phyloP scores from a whole-genome alignment of 2,329 filamentous ascomycete genomes.

The Aspergillus versicolor region DNA sequence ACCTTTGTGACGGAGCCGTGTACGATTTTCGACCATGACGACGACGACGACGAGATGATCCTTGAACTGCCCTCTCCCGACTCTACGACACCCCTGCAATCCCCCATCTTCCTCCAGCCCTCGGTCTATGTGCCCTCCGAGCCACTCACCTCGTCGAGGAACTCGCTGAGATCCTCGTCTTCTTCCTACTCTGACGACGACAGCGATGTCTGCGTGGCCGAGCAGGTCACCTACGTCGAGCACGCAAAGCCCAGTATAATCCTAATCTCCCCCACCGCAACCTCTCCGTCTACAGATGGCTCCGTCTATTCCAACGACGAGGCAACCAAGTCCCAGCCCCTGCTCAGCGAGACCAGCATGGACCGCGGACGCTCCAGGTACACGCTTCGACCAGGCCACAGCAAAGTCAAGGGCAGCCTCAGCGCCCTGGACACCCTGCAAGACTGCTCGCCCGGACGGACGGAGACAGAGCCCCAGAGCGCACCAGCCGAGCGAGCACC shows the following conservation, averaged over 20 bases:
- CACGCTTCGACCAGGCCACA: slow-evolving; percentile 1
- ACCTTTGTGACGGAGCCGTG: slow-evolving; percentile 32
- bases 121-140: slow-evolving; percentile 30
- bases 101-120: slow-evolving; percentile 31
- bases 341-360: slow-evolving; percentile 11
- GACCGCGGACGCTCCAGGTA: slow-evolving; percentile 3
- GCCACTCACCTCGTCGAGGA: slow-evolving; percentile 16
- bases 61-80: slow-evolving; percentile 34
- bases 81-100: slow-evolving; percentile 25
- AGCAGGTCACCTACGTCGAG: slow-evolving; percentile 32
- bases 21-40: slow-evolving; percentile 21
- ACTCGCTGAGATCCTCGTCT: slow-evolving; percentile 24
- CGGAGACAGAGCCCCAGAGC: slow-evolving; percentile 21
- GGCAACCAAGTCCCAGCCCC: slow-evolving; percentile 19
- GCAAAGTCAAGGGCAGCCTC: slow-evolving; percentile 12
- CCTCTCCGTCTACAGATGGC: slow-evolving; percentile 1
- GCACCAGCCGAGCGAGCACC: slow-evolving; percentile 25
- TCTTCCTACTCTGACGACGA: slow-evolving; percentile 32
- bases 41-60: slow-evolving; percentile 27
- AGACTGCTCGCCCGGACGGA: background rate
- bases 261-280: slow-evolving; percentile 29
- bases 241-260: slow-evolving; percentile 33
- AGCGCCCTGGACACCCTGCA: slow-evolving; percentile 9
- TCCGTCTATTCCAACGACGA: slow-evolving; percentile 18
- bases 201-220: slow-evolving; percentile 33